phyloP scores from a whole-genome alignment of 2,329 filamentous ascomycete species.

The Calonectria hawksworthii region DNA sequence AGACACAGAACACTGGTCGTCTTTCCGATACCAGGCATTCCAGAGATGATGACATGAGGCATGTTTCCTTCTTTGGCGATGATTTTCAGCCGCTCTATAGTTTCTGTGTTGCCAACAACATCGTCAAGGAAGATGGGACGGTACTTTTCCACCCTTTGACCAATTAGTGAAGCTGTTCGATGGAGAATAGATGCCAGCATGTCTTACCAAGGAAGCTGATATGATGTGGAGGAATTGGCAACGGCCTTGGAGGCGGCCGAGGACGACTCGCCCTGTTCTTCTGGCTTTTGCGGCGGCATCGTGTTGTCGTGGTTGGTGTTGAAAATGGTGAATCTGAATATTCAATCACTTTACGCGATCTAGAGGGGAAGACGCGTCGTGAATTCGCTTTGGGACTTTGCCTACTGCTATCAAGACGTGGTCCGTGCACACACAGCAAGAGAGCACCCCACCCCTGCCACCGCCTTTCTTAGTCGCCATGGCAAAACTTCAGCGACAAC shows the following conservation, averaged over 20 bases:
- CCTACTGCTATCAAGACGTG: slow-evolving; percentile 23
- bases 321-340: slow-evolving; percentile 34
- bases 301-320: slow-evolving; percentile 36
- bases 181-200: not conserved
- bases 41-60: slow-evolving; percentile 99
- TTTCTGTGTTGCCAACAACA: slow-evolving; percentile 97
- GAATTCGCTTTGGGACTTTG: slow-evolving; percentile 1
- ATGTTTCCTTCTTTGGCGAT: slow-evolving; percentile 99
- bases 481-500: slow-evolving; percentile 49
- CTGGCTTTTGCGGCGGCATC: slow-evolving; percentile 65
- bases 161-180: slow-evolving; percentile 37
- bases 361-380: slow-evolving; percentile 51
- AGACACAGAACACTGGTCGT: slow-evolving; percentile 96
- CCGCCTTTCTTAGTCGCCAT: slow-evolving; percentile 43
- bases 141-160: slow-evolving; percentile 95
- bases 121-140: slow-evolving; percentile 95
- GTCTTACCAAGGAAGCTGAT: slow-evolving; percentile 84
- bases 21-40: slow-evolving; percentile 99
- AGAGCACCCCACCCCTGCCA: slow-evolving; percentile 39
- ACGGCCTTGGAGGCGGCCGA: slow-evolving; percentile 71
- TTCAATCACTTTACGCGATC: slow-evolving; percentile 55
- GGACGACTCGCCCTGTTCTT: slow-evolving; percentile 72
- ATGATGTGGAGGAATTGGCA: slow-evolving; percentile 67
- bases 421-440: slow-evolving; percentile 43
- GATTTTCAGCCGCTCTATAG: slow-evolving; percentile 96